Evolutionary conservation across 805 yeast species (phyloP).

Genomic region (Suhomyces sp.): DNA sequence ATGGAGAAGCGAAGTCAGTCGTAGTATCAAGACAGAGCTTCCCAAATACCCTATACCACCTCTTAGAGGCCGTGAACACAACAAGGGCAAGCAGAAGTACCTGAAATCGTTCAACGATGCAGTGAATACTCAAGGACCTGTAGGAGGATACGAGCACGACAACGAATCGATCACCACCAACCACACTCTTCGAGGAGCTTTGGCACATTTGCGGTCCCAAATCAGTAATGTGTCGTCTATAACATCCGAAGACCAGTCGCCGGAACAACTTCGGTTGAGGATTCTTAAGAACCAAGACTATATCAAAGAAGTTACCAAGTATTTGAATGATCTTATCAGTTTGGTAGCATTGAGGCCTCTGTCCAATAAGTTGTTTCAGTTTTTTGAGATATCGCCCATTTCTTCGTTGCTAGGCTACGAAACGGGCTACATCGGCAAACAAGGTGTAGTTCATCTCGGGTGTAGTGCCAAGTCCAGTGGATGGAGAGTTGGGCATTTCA

Average conservation of each 20-base stretch:
- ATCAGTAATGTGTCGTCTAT: conserved; percentile 25
- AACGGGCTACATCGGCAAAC: conserved; percentile 78
- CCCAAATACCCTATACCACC: conserved; percentile 48
- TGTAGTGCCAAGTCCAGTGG: conserved; percentile 88
- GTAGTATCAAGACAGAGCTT: conserved; percentile 34
- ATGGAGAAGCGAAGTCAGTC: conserved; percentile 31
- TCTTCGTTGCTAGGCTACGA: conserved; percentile 82
- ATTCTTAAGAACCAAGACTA: conserved; percentile 35
- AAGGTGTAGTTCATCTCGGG: conserved; percentile 77
- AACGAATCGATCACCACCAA: conserved; percentile 15
- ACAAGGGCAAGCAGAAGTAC: neutral
- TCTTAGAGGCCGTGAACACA: conserved; percentile 14
- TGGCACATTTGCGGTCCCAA: conserved; percentile 29
- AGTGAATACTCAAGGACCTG: neutral
- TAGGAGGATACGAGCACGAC: conserved; percentile 12
- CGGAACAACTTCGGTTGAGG: conserved; percentile 28
- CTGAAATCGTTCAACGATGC: neutral
- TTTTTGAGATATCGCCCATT: conserved; percentile 86
- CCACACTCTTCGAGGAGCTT: conserved; percentile 21
- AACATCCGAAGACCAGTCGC: conserved; percentile 21
- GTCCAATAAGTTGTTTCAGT: conserved; percentile 77
- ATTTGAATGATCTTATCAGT: conserved; percentile 59
- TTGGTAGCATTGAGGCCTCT: conserved; percentile 71
- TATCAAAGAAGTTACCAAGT: conserved; percentile 54
- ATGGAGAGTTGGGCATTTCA: conserved; percentile 92